Percentiles rank a stretch among this genome's conserved stretches.
These are phyloP conservation scores for Plasmodium reichenowi DNA, from an alignment of 169 alveolate species.

Conservation along the genomic window DNA sequence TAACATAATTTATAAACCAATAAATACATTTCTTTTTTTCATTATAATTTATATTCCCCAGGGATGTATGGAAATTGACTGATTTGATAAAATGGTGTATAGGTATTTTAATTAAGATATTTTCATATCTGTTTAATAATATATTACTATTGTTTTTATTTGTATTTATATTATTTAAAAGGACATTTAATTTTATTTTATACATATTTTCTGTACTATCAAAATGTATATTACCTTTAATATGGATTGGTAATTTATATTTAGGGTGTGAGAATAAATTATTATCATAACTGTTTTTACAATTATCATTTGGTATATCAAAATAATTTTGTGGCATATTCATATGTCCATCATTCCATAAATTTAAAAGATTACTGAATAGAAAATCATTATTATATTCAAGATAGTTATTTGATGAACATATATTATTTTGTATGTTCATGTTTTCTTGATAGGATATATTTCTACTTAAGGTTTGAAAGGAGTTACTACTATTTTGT, in stretches of 20 bases:
- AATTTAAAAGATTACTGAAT: too few relatives aligned
- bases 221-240: conserved; percentile 30
- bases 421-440: too few relatives aligned
- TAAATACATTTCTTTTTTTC: conserved; percentile 14
- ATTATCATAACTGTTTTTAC: too few relatives aligned
- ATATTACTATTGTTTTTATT: conserved; percentile 11
- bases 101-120: conserved; percentile 51
- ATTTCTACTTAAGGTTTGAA: too few relatives aligned
- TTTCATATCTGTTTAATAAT: conserved; percentile 38
- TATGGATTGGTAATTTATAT: conserved; percentile 18
- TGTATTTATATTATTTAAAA: conserved; percentile 33
- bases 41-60: conserved; percentile 22
- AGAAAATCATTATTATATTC: too few relatives aligned
- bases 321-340: too few relatives aligned
- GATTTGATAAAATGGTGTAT: conserved; percentile 53
- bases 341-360: too few relatives aligned
- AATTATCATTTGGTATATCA: conserved; percentile 15
- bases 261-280: too few relatives aligned
- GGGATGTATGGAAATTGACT: conserved; percentile 13
- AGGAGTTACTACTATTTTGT: too few relatives aligned
- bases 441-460: too few relatives aligned
- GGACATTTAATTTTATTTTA: conserved; percentile 35
- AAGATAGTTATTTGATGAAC: too few relatives aligned
- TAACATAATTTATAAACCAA: conserved; percentile 37
- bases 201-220: conserved; percentile 32